phyloP scores from a whole-genome alignment of 805 yeast species.

The Saturnispora bothae region DNA sequence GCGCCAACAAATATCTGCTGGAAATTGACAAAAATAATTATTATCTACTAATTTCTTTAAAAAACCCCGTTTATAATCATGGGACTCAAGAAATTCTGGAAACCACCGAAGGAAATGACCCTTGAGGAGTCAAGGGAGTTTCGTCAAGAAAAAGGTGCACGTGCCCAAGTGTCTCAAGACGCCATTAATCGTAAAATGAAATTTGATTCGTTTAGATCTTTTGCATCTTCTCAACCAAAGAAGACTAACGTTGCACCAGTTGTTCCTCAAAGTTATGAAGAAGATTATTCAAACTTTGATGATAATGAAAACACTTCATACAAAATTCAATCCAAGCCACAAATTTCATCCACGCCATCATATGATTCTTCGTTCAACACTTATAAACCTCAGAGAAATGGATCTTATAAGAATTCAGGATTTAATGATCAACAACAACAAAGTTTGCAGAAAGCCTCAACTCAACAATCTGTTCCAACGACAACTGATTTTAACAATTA shows the following conservation, averaged over 20 bases:
- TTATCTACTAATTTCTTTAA: too few species aligned
- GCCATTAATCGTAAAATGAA: constrained; percentile 28
- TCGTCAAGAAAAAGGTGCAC: constrained; percentile 31
- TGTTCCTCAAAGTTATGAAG: constrained; percentile 13
- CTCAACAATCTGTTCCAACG: not conserved
- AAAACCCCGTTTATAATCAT: constrained; percentile 17
- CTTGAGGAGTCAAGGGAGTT: constrained; percentile 31
- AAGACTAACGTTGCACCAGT: constrained; percentile 11
- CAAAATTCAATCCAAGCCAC: not conserved
- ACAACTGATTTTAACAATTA: constrained; percentile 10
- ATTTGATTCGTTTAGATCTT: constrained; percentile 39
- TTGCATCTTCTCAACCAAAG: constrained; percentile 31
- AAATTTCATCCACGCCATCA: not conserved
- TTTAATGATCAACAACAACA: too few species aligned
- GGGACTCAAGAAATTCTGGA: constrained; percentile 42
- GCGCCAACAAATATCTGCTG: too few species aligned
- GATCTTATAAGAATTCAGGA: not conserved
- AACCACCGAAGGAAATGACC: constrained; percentile 38
- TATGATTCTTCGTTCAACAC: constrained; percentile 1
- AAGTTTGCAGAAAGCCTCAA: too few species aligned
- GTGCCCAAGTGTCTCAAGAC: constrained; percentile 29
- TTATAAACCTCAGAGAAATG: not conserved
- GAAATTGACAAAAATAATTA: too few species aligned
- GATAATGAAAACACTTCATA: not conserved
- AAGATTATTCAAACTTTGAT: constrained; percentile 3